Percentiles rank a stretch among this genome's conserved stretches.
Conservation (phyloP, 2,329 filamentous ascomycete species). For the Epichloe festucae region DNA sequence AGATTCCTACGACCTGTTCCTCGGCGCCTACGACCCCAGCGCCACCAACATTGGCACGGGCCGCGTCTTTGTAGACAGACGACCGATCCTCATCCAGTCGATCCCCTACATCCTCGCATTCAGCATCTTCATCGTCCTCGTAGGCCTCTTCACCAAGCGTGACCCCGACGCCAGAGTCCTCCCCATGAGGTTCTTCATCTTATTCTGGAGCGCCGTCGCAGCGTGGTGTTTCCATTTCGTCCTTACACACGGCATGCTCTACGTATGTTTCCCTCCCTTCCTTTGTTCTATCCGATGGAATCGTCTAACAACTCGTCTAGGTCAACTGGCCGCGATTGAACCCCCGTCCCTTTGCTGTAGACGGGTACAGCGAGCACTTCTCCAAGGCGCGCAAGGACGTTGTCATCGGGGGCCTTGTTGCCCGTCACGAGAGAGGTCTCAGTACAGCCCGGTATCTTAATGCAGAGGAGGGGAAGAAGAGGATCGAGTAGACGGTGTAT, state of each 20-base stretch:
- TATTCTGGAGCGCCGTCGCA: constrained; percentile 62
- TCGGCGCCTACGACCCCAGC: constrained; percentile 71
- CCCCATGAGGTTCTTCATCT: constrained; percentile 67
- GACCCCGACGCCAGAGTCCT: constrained; percentile 63
- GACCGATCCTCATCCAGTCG: constrained; percentile 82
- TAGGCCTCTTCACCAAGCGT: constrained; percentile 60
- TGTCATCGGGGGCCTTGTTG: constrained; percentile 58
- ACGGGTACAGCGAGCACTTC: constrained; percentile 81
- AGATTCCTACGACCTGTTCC: constrained; percentile 89
- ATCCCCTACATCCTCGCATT: constrained; percentile 84
- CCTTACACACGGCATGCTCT: constrained; percentile 75
- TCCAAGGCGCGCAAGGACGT: constrained; percentile 70
- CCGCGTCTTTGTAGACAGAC: constrained; percentile 68
- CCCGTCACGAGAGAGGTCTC: constrained; percentile 65
- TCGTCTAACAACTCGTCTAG: constrained; percentile 29
- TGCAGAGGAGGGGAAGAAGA: constrained; percentile 96
- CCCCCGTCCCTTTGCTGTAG: constrained; percentile 70
- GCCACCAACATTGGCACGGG: constrained; percentile 56
- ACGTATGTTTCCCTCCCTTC: constrained; percentile 49
- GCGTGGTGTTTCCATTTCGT: constrained; percentile 68
- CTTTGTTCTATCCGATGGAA: background rate
- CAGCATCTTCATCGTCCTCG: constrained; percentile 68
- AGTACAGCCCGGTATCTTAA: constrained; percentile 73
- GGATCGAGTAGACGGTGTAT: constrained; percentile 55
- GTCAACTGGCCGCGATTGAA: constrained; percentile 98